A percentile compares a stretch with the other conserved stretches of the same genome.
Evolutionary conservation across 2,329 filamentous ascomycete species (phyloP).

Genomic region (Aureobasidium sp.): DNA sequence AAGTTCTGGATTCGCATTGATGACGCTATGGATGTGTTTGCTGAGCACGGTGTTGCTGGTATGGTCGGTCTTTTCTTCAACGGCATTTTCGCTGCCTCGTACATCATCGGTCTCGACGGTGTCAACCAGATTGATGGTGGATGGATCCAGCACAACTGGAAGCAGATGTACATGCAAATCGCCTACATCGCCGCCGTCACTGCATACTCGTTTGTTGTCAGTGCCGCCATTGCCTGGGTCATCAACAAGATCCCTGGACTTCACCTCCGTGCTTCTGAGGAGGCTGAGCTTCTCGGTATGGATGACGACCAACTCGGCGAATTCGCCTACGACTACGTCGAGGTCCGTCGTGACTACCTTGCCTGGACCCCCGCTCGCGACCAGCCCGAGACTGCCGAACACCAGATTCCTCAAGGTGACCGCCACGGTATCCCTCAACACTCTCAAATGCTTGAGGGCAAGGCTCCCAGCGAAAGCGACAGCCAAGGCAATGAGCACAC

Average conservation of each 20-base stretch:
- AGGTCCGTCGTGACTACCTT: conserved; percentile 80
- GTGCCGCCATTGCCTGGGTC: conserved; percentile 62
- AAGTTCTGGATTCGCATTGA: conserved; percentile 74
- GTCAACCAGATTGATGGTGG: conserved; percentile 63
- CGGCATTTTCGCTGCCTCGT: conserved; percentile 61
- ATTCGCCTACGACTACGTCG: conserved; percentile 85
- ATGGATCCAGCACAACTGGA: conserved; percentile 68
- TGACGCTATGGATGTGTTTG: conserved; percentile 85
- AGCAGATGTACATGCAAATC: conserved; percentile 70
- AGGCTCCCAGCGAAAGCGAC: conserved; percentile 41
- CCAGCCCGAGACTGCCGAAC: conserved; percentile 54
- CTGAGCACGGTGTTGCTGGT: conserved; percentile 79
- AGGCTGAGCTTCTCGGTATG: conserved; percentile 80
- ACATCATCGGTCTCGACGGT: conserved; percentile 67
- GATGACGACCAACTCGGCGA: conserved; percentile 86
- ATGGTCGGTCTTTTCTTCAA: conserved; percentile 75
- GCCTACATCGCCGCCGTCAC: conserved; percentile 63
- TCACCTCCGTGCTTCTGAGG: conserved; percentile 70
- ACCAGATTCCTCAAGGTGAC: conserved; percentile 55
- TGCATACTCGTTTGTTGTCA: conserved; percentile 66
- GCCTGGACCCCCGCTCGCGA: conserved; percentile 74
- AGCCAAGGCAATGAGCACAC: conserved; percentile 38
- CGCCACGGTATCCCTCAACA: conserved; percentile 67
- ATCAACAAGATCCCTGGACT: conserved; percentile 73
- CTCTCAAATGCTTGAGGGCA: conserved; percentile 56